Base-by-base conservation (phyloP, 75 land plant genomes). In the Pinus taeda region DNA sequence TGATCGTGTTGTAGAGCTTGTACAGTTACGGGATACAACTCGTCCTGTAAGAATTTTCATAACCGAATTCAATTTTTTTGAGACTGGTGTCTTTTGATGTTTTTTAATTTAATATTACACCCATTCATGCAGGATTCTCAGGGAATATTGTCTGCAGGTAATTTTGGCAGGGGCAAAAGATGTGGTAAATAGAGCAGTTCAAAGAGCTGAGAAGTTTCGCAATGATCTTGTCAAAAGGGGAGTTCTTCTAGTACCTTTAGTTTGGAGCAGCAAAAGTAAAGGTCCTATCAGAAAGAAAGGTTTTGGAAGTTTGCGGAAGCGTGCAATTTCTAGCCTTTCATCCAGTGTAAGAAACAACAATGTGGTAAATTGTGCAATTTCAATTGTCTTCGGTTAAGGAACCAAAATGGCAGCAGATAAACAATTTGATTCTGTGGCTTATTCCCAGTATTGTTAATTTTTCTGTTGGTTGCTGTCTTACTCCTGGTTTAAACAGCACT, bases 121-220 rank as follows among this genome's bases (percentile, higher is more conserved):
- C 53, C 53, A 24, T 77, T 71, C 42, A 65, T 66, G 56, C 42
- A 56, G 63, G 8, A 77, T 6, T 21, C 65, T 61, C 24, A 57
- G 57, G 53, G 30, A 75, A 33, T 4, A 65, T 69, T 60, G 26
- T 30, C 18, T 62, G 53, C 22, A 94, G 99, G 92, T 96, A 73
- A 96, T 96, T 78, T 69, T 96, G 79, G 99, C 97, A 56, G 99
- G 99, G 37, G 80, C 75, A 12, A 91, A 92, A 59, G 97, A 92
- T 20, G 80, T 80, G 49, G 96, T 96, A 45, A 76, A 83, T 69
- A 79, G 71, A 79, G 90, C 97, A 45, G 77, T 92, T 36, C 80
- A 83, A 75, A 88, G 85, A 60, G 94, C 97, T 55, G 97, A 90
- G 64, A 90, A 85, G 78, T 96, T 88, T 62, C 88, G 99, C 17